phyloP scores from a whole-genome alignment of 805 yeast species.

The Kluyveromyces dobzhanskii region DNA sequence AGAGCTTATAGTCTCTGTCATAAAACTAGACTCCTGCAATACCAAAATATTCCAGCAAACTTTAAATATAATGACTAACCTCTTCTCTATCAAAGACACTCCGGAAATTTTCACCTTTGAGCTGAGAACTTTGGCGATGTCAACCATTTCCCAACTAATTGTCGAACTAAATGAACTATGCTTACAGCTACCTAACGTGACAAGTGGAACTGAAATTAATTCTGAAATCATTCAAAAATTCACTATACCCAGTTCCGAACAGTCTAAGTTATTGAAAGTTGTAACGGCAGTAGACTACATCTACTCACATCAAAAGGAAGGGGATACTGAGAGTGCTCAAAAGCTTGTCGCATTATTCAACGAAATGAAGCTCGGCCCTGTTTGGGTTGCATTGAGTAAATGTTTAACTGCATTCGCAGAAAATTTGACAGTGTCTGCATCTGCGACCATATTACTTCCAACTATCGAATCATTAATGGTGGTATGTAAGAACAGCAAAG shows the following conservation, averaged over 20 bases:
- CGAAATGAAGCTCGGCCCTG: slow-evolving; percentile 57
- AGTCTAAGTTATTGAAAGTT: slow-evolving; percentile 77
- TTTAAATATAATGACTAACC: slow-evolving; percentile 68
- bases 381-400: slow-evolving; percentile 82
- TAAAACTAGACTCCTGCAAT: slow-evolving; percentile 77
- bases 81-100: slow-evolving; percentile 54
- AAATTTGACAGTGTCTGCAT: slow-evolving; percentile 44
- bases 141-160: slow-evolving; percentile 46
- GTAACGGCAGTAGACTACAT: slow-evolving; percentile 83
- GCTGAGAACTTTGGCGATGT: slow-evolving; percentile 54
- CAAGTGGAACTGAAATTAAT: slow-evolving; percentile 39
- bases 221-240: slow-evolving; percentile 54
- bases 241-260: slow-evolving; percentile 75
- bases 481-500: slow-evolving; percentile 79
- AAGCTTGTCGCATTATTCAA: slow-evolving; percentile 55
- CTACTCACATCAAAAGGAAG: slow-evolving; percentile 37
- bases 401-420: slow-evolving; percentile 58
- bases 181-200: slow-evolving; percentile 33
- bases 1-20: slow-evolving; percentile 52
- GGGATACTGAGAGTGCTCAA: slow-evolving; percentile 27
- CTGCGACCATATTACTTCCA: slow-evolving; percentile 78
- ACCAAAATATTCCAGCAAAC: slow-evolving; percentile 80
- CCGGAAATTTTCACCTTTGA: slow-evolving; percentile 59
- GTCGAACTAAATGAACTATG: slow-evolving; percentile 46
- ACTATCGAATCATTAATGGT: slow-evolving; percentile 90